Base-by-base conservation (phyloP, 805 yeast species). In the Candida broadrunensis region DNA sequence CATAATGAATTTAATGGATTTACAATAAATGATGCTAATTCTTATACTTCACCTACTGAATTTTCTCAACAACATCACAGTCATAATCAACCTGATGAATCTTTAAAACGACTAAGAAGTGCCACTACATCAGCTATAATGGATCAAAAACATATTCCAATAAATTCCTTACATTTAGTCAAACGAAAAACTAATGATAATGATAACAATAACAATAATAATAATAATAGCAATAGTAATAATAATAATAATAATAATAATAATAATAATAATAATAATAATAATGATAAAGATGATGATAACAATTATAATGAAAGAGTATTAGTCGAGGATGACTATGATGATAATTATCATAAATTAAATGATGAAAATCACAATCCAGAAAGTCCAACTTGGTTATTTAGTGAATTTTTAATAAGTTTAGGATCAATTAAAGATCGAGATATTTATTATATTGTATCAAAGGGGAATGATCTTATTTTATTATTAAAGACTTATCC, bases 361-460 rank as follows among this genome's bases (percentile, higher is more conserved):
- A 18, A 25, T 19, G 36, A 25, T 15, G 31, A 25, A 9, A 23
- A 24, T 8, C 27, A 14, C 20, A 36, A 40, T 36, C 33, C 33
- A 11, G 47, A 49, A 23, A 53, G 60, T 19, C 60, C 70, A 5
- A 75, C 89, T 0, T 83, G 85, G 84, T 61, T 72, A 2, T 62
- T 85, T 17, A 78, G 83, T 17, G 88, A 82, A 43, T 63, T 83
- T 7, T 61, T 85, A 23, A 81, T 81, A 37, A 63, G 75, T 12
- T 52, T 85, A 25, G 81, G 80, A 4, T 52, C 66, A 1, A 77
- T 67, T 29, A 69, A 67, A 33, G 79, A 77, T 30, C 70, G 63
- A 36, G 75, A 75, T 16, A 73, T 80, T 5, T 73, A 69, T 27
- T 63, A 60, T 39, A 58, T 81, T 15, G 75, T 87, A 4, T 61